A percentile compares a stretch with the other conserved stretches of the same genome.
Conservation (phyloP, 257 asterid genomes). For the Parsonsia alboflavescens region DNA sequence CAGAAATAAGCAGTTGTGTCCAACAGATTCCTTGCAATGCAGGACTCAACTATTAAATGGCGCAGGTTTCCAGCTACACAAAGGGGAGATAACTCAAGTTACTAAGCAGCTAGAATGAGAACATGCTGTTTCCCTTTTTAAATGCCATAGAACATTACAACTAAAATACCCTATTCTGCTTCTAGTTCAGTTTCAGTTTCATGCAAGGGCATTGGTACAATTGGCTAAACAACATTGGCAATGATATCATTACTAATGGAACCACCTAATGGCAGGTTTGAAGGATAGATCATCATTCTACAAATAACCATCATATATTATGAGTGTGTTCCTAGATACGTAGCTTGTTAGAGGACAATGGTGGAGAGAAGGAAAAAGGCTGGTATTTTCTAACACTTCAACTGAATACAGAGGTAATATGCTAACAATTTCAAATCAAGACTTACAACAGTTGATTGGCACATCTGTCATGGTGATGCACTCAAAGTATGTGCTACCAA, state of each 20-base stretch:
- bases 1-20: constrained; percentile 91
- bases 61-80: constrained; percentile 84
- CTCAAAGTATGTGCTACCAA: constrained; percentile 50
- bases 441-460: constrained; percentile 83
- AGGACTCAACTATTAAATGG: constrained; percentile 86
- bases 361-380: background rate
- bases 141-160: background rate
- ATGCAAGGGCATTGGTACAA: background rate
- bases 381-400: background rate
- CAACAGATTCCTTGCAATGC: constrained; percentile 81
- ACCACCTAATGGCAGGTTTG: background rate
- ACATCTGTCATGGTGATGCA: constrained; percentile 60
- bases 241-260: background rate
- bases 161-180: background rate
- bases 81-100: constrained; percentile 11
- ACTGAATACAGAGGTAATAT: background rate
- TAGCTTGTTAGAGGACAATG: background rate
- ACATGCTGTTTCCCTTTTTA: background rate
- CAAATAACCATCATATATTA: background rate
- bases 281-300: background rate
- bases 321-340: background rate
- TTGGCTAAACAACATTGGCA: background rate
- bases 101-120: background rate
- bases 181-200: background rate
- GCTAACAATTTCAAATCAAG: background rate